Percentiles rank a stretch among this genome's conserved stretches.
These are phyloP conservation scores for Xanthoceras sorbifolium DNA, from an alignment of 345 rosid genomes.

Conservation along the genomic window DNA sequence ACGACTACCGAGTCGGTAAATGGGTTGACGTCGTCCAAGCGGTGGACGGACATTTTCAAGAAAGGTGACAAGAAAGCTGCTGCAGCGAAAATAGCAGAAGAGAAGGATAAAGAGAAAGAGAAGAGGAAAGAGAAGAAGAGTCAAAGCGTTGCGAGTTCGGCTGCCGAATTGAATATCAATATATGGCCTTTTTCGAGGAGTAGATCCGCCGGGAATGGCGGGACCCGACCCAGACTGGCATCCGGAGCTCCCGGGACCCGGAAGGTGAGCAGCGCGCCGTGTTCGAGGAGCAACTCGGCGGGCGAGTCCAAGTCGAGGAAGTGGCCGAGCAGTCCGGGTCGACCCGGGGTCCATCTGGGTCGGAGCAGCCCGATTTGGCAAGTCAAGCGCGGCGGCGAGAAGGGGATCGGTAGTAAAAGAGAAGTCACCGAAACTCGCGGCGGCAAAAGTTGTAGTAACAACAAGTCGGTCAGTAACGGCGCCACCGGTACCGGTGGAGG, in stretches of 20 bases:
- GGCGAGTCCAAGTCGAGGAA: constrained; percentile 62
- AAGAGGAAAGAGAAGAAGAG: constrained; percentile 44
- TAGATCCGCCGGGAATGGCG: constrained; percentile 74
- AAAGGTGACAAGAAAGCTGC: constrained; percentile 45
- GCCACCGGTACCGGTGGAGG: neutral
- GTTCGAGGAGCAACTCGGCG: constrained; percentile 74
- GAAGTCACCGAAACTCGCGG: constrained; percentile 28
- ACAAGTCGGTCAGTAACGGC: neutral
- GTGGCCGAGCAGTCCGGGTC: constrained; percentile 69
- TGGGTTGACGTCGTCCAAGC: constrained; percentile 48
- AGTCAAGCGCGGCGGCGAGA: constrained; percentile 47
- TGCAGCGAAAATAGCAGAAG: constrained; percentile 26
- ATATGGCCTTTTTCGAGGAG: constrained; percentile 87
- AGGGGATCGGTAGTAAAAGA: constrained; percentile 23
- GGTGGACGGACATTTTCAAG: constrained; percentile 71
- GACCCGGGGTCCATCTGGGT: constrained; percentile 65
- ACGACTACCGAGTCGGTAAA: constrained; percentile 16
- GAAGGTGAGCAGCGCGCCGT: constrained; percentile 81
- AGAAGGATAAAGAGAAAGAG: constrained; percentile 25
- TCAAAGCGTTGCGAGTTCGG: constrained; percentile 26
- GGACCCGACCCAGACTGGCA: constrained; percentile 49
- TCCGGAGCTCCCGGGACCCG: constrained; percentile 48
- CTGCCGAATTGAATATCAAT: constrained; percentile 68
- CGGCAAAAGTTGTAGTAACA: constrained; percentile 28
- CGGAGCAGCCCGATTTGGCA: constrained; percentile 86